Evolutionary conservation across 1,284 basidiomycete species (phyloP).

Genomic region (Salmacisia buchloeana): DNA sequence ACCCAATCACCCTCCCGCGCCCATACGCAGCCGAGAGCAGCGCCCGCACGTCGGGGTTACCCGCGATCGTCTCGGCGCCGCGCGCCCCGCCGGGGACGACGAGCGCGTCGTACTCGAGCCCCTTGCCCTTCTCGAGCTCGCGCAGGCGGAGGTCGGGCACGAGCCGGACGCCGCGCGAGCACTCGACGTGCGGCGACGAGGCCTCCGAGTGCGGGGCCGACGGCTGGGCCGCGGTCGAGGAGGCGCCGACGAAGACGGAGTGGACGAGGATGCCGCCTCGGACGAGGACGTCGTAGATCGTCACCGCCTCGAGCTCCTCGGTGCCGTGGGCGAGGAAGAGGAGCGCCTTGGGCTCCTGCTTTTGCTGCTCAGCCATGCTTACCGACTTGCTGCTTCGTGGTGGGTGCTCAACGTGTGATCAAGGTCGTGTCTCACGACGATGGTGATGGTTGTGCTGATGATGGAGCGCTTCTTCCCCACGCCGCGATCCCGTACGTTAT

Average conservation of each 20-base stretch:
- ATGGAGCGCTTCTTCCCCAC: too few relatives aligned
- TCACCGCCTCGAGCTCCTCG: conserved; percentile 57
- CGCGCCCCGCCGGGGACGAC: conserved; percentile 75
- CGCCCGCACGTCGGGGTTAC: conserved; percentile 60
- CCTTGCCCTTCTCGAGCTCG: conserved; percentile 48
- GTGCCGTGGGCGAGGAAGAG: conserved; percentile 80
- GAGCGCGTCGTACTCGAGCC: conserved; percentile 63
- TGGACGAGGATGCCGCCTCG: conserved; percentile 30
- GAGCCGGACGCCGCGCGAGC: conserved; percentile 41
- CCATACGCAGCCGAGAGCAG: conserved; percentile 64
- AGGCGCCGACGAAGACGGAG: conserved; percentile 34
- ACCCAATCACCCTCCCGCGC: conserved; percentile 28
- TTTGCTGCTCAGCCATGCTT: conserved; percentile 2
- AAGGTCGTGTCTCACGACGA: not conserved
- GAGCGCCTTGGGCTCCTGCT: conserved; percentile 21
- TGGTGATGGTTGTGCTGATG: too few relatives aligned
- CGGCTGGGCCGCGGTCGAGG: conserved; percentile 8
- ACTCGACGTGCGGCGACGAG: conserved; percentile 22
- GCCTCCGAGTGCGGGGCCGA: conserved; percentile 9
- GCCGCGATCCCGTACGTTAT: too few relatives aligned
- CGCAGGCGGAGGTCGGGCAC: conserved; percentile 35
- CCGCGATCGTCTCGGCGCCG: conserved; percentile 69
- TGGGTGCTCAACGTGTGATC: too few relatives aligned
- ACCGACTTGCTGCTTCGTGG: not conserved
- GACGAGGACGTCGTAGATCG: conserved; percentile 14